A percentile compares a stretch with the other conserved stretches of the same genome.
Conservation (phyloP, 2,329 filamentous ascomycete species). For the Nemania sp. region DNA sequence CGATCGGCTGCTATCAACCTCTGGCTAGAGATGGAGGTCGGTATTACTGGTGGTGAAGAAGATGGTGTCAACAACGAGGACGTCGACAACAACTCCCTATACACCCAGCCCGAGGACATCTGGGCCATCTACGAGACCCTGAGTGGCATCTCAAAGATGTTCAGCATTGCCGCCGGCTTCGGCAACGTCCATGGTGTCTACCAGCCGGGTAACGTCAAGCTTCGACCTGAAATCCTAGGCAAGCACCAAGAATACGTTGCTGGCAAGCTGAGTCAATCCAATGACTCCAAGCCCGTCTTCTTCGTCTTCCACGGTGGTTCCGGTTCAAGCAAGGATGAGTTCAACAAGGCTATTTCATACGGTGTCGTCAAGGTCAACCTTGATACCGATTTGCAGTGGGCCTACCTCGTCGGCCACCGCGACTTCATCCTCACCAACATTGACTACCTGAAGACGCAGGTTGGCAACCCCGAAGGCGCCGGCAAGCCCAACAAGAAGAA, state of each 20-base stretch:
- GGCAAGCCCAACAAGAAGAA: constrained; percentile 99
- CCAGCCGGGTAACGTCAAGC: constrained; percentile 96
- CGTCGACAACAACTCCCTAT: constrained; percentile 92
- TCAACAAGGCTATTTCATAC: constrained; percentile 81
- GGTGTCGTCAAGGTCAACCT: constrained; percentile 99
- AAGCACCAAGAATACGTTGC: constrained; percentile 96
- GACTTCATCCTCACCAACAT: constrained; percentile 95
- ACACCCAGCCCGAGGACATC: constrained; percentile 98
- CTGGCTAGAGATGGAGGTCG: constrained; percentile 91
- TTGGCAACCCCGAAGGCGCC: constrained; percentile 93
- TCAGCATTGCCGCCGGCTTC: constrained; percentile 97
- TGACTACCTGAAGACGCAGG: constrained; percentile 83
- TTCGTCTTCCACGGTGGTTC: constrained; percentile 99
- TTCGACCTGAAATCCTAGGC: constrained; percentile 91
- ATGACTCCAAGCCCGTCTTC: constrained; percentile 90
- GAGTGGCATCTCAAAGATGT: constrained; percentile 86
- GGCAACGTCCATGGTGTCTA: constrained; percentile 99
- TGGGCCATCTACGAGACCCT: constrained; percentile 88
- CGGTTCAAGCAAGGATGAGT: constrained; percentile 89
- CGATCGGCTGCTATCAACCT: constrained; percentile 95
- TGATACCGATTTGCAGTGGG: constrained; percentile 96
- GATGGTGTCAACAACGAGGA: constrained; percentile 98
- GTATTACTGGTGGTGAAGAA: constrained; percentile 96
- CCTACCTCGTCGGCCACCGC: constrained; percentile 88
- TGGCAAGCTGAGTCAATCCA: constrained; percentile 67